Percentiles rank a stretch among this genome's conserved stretches.
Evolutionary conservation across 2,329 filamentous ascomycete species (phyloP).

Genomic region (Penicillium corylophilum): DNA sequence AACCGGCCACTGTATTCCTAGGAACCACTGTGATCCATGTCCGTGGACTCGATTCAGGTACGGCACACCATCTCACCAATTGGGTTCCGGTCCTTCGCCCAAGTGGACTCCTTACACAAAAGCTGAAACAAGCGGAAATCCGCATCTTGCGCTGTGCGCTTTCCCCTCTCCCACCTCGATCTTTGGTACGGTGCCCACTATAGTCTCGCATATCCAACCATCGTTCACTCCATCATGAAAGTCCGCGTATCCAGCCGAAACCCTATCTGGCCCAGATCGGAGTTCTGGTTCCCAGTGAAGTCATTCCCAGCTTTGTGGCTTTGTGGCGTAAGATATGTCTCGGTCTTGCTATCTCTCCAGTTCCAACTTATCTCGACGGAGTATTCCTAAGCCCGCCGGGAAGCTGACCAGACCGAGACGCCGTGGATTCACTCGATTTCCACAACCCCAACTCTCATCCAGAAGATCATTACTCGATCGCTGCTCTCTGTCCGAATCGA

Average conservation of each 20-base stretch:
- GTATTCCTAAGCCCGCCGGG: not conserved
- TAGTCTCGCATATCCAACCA: not conserved
- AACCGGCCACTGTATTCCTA: conserved; percentile 9
- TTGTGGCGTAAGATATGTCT: not conserved
- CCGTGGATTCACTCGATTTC: not conserved
- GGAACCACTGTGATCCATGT: conserved; percentile 9
- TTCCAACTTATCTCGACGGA: not conserved
- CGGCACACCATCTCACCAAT: not conserved
- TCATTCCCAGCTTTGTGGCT: not conserved
- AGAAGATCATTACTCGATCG: conserved; percentile 7
- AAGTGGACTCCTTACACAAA: not conserved
- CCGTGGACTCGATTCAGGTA: conserved; percentile 1
- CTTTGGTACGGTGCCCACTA: not conserved
- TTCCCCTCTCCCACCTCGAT: not conserved
- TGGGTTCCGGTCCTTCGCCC: not conserved
- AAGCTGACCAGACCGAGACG: not conserved
- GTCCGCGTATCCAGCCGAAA: not conserved
- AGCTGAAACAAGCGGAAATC: not conserved
- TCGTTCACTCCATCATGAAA: not conserved
- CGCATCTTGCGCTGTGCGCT: not conserved
- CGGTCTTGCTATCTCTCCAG: not conserved
- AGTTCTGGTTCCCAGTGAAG: not conserved
- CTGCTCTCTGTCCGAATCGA: not conserved
- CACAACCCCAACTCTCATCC: not conserved
- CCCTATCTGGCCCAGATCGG: conserved; percentile 1